These are phyloP conservation scores for Tolypocladium ophioglossoides DNA, from an alignment of 2,329 filamentous ascomycete species.

Conservation along the genomic window DNA sequence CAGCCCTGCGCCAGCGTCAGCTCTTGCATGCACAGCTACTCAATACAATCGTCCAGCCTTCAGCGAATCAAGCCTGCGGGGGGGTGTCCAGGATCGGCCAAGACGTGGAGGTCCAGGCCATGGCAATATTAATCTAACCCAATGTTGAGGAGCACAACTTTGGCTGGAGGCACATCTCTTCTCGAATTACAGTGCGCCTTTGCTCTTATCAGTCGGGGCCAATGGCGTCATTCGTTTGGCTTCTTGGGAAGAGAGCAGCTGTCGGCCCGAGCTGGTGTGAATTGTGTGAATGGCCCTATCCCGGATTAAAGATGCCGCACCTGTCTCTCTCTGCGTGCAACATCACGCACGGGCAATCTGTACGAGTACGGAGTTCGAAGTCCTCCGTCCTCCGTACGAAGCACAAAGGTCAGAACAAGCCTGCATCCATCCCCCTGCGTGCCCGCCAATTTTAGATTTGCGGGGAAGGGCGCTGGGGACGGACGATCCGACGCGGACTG, in stretches of 20 bases:
- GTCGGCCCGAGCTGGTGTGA: neutral
- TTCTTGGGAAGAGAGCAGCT: neutral
- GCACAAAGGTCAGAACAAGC: too few relatives aligned
- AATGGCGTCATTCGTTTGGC: neutral
- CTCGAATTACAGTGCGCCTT: too few relatives aligned
- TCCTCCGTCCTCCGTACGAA: too few relatives aligned
- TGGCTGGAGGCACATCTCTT: too few relatives aligned
- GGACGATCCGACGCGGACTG: neutral
- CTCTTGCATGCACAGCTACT: neutral
- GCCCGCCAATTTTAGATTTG: constrained; percentile 2
- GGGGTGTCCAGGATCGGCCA: neutral
- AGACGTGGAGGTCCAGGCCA: neutral
- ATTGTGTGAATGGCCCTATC: neutral
- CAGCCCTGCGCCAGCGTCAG: neutral
- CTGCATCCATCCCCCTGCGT: too few relatives aligned
- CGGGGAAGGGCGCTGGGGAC: neutral
- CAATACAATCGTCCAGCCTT: neutral
- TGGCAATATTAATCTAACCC: neutral
- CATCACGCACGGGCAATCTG: too few relatives aligned
- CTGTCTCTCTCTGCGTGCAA: too few relatives aligned
- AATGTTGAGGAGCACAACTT: too few relatives aligned
- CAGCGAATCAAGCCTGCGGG: neutral
- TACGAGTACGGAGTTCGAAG: too few relatives aligned
- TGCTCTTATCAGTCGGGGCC: neutral
- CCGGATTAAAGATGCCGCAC: neutral